Evolutionary conservation across 129 eudicot species (phyloP), one percentile per base, ranked within the genome.

Genomic region (Helianthus tuberosus): DNA sequence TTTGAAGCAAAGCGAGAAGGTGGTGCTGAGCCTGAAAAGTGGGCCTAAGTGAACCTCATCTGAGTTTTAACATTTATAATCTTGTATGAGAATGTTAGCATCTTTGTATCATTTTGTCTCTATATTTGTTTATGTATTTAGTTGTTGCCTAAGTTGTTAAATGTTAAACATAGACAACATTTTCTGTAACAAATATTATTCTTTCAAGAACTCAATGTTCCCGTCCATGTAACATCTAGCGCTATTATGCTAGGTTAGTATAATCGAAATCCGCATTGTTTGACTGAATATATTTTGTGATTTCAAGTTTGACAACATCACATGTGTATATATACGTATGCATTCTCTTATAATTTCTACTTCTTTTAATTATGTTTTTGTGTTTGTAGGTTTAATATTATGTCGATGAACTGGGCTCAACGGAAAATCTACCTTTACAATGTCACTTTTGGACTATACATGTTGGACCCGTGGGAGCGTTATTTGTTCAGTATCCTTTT

Each of bases 381-480:
- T 58, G 7, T 58, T 58, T 58, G 39, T 25, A 58, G 64, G 64
- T 25, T 58, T 25, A n/a, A 25, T 23, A 58, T 4, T 58, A 58
- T 58, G 64, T 25, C 64, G 39, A 89, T 89, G 95, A 89, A 93
- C 67, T 93, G 95, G 95, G 68, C 86, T 64, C 92, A 93, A 64
- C 95, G 96, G 72, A 89, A 89, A 80, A 89, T 93, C 73, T 89
- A 83, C 75, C 89, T 87, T 12, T 93, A 93, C 89, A 89, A 93
- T 69, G 90, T 89, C 71, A 92, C 96, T 11, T 89, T 87, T 52
- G 96, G 98, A 0, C 95, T 93, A 54, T 89, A 92, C 88, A 93
- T 93, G 98, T 54, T 93, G 39, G 98, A 93, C 68, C 83, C 86
- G 82, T 93, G 98, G 98, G 96, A 93, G 86, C 95, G 98, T 38